Percentiles rank a stretch among this genome's conserved stretches.
Evolutionary conservation across 1,139 yeast species (phyloP).

Genomic region (Ogataea hybrid): DNA sequence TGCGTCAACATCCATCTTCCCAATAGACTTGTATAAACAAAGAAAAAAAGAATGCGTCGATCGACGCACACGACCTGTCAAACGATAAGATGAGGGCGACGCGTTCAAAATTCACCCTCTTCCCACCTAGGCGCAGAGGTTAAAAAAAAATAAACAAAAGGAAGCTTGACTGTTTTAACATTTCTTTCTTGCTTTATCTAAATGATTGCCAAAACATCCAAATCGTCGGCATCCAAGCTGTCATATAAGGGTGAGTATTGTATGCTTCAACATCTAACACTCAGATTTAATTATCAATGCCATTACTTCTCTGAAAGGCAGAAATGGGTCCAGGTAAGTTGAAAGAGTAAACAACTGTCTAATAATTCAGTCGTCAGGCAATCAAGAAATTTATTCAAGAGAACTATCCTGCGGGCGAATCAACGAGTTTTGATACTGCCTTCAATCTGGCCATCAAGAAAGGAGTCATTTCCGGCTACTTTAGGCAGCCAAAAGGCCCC

Average conservation of each 20-base stretch:
- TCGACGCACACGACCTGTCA: slow-evolving; percentile 8
- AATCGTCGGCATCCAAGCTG: slow-evolving; percentile 38
- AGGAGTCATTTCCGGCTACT: slow-evolving; percentile 76
- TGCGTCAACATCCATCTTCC: slow-evolving; percentile 3
- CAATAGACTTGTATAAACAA: neutral
- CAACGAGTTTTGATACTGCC: slow-evolving; percentile 67
- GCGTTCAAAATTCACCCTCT: slow-evolving; percentile 2
- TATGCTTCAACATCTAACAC: slow-evolving; percentile 6
- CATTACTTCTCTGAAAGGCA: slow-evolving; percentile 66
- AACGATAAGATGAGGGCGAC: slow-evolving; percentile 9
- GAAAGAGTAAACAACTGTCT: slow-evolving; percentile 7
- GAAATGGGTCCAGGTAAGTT: slow-evolving; percentile 76
- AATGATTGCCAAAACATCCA: slow-evolving; percentile 21
- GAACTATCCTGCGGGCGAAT: slow-evolving; percentile 52
- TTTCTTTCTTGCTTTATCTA: neutral
- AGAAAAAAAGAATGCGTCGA: slow-evolving; percentile 5
- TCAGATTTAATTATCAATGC: slow-evolving; percentile 78
- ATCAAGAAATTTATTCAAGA: slow-evolving; percentile 60
- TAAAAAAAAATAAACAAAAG: slow-evolving; percentile 8
- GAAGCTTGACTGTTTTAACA: slow-evolving; percentile 1
- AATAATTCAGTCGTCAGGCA: slow-evolving; percentile 53
- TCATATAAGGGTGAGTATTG: slow-evolving; percentile 51
- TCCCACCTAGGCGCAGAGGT: slow-evolving; percentile 1
- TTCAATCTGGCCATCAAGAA: slow-evolving; percentile 79
- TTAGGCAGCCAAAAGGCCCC: slow-evolving; percentile 86